A percentile compares a stretch with the other conserved stretches of the same genome.
phyloP scores from a whole-genome alignment of 352 stramenopile genomes.

The Phytophthora megakarya region DNA sequence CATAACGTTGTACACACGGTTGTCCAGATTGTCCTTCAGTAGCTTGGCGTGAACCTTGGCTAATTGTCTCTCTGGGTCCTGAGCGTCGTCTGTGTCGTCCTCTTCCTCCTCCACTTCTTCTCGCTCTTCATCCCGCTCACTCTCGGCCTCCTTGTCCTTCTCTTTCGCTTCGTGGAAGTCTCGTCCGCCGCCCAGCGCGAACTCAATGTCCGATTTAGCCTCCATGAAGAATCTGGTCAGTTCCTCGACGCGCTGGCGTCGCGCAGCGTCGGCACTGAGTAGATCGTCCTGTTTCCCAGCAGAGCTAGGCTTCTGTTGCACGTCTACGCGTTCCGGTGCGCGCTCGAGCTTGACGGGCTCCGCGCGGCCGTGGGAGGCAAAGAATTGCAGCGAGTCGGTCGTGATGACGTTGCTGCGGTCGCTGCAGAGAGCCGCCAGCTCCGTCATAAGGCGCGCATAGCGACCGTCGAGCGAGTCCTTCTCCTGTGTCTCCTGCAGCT shows the following conservation, averaged over 20 bases:
- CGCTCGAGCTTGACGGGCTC: conserved; percentile 81
- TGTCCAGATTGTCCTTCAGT: conserved; percentile 72
- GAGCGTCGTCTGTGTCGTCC: conserved; percentile 47
- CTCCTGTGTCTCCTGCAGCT: conserved; percentile 79
- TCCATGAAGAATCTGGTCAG: conserved; percentile 91
- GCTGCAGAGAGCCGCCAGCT: conserved; percentile 72
- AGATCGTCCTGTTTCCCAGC: conserved; percentile 65
- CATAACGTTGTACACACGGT: conserved; percentile 80
- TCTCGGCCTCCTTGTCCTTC: conserved; percentile 70
- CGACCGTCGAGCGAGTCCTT: conserved; percentile 72
- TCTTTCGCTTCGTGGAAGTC: conserved; percentile 76
- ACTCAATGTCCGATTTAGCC: conserved; percentile 90
- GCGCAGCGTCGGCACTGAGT: conserved; percentile 74
- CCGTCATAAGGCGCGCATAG: conserved; percentile 76
- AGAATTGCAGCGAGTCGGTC: conserved; percentile 72
- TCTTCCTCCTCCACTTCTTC: conserved; percentile 63
- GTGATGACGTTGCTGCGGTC: conserved; percentile 80
- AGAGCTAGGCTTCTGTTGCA: conserved; percentile 37
- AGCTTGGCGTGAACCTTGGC: conserved; percentile 59
- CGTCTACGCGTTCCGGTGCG: conserved; percentile 47
- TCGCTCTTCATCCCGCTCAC: conserved; percentile 68
- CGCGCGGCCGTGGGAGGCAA: conserved; percentile 56
- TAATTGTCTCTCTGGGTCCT: conserved; percentile 51
- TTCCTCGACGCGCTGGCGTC: conserved; percentile 84
- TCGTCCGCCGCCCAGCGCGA: conserved; percentile 71